Evolutionary conservation across 106 monocot species (phyloP).

Genomic region (Posidonia australis): DNA sequence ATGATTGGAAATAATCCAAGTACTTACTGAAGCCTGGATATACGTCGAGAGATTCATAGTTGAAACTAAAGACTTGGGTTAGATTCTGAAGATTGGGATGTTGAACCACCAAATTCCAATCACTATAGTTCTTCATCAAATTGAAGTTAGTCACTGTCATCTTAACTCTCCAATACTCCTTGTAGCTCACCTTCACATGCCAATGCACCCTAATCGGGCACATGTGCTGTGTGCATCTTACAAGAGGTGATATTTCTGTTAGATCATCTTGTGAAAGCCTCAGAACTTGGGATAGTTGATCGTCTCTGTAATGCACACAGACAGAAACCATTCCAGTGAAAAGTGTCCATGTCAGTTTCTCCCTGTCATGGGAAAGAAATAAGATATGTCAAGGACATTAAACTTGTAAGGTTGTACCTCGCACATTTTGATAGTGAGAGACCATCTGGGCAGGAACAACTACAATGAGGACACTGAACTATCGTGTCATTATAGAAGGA

Average conservation of each 20-base stretch:
- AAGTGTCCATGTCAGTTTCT: too few species aligned
- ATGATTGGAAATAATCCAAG: too few species aligned
- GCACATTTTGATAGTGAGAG: constrained; percentile 21
- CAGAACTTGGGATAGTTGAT: neutral
- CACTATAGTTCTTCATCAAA: constrained; percentile 55
- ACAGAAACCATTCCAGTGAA: neutral
- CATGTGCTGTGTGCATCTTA: constrained; percentile 65
- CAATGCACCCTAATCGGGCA: constrained; percentile 78
- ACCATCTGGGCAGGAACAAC: constrained; percentile 44
- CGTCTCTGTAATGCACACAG: constrained; percentile 10
- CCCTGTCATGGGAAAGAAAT: too few species aligned
- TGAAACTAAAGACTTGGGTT: constrained; percentile 60
- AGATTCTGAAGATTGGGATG: constrained; percentile 60
- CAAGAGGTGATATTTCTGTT: neutral
- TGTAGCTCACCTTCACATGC: constrained; percentile 73
- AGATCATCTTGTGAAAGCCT: constrained; percentile 7
- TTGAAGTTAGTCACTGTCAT: constrained; percentile 69
- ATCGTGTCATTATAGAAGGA: constrained; percentile 58
- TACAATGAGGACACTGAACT: constrained; percentile 54
- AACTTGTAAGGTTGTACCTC: constrained; percentile 13
- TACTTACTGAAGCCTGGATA: constrained; percentile 50
- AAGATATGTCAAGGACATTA: neutral
- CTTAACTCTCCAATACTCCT: constrained; percentile 83
- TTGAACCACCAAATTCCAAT: constrained; percentile 77
- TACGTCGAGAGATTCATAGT: constrained; percentile 32